phyloP scores from a whole-genome alignment of 306 rosid genomes.

The Erythrophleum fordii region DNA sequence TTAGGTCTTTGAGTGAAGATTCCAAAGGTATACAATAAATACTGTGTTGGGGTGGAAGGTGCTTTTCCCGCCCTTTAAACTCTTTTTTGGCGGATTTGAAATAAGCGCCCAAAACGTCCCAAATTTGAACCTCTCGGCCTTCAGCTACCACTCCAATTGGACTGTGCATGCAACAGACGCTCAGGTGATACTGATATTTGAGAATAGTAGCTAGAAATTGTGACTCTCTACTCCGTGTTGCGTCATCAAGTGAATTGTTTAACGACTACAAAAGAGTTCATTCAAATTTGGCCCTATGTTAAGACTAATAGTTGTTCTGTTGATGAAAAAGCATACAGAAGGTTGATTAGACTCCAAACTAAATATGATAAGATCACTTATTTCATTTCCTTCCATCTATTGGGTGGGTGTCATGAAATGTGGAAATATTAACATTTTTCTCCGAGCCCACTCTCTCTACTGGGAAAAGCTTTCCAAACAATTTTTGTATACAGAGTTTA shows the following conservation, averaged over 20 bases:
- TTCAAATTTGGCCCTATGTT: neutral
- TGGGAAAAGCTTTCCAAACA: neutral
- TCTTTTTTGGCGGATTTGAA: neutral
- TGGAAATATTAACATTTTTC: neutral
- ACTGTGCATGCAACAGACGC: neutral
- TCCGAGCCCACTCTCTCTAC: neutral
- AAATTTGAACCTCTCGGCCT: neutral
- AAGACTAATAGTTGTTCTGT: neutral
- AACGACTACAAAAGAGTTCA: neutral
- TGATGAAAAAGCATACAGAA: neutral
- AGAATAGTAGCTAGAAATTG: neutral
- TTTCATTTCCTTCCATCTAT: too few species aligned
- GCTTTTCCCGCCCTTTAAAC: constrained; percentile 29
- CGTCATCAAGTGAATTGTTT: neutral
- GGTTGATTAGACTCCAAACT: neutral
- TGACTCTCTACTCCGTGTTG: neutral
- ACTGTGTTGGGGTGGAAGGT: neutral
- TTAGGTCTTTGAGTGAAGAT: neutral
- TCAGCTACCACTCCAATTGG: neutral
- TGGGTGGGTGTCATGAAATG: neutral
- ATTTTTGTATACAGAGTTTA: neutral
- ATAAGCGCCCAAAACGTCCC: neutral
- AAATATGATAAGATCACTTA: neutral
- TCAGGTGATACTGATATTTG: neutral
- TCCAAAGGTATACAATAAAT: constrained; percentile 5